Evolutionary conservation across 2,329 filamentous ascomycete genomes (phyloP), one percentile per base, ranked within the genome.

Genomic region (Penicillium sp.): DNA sequence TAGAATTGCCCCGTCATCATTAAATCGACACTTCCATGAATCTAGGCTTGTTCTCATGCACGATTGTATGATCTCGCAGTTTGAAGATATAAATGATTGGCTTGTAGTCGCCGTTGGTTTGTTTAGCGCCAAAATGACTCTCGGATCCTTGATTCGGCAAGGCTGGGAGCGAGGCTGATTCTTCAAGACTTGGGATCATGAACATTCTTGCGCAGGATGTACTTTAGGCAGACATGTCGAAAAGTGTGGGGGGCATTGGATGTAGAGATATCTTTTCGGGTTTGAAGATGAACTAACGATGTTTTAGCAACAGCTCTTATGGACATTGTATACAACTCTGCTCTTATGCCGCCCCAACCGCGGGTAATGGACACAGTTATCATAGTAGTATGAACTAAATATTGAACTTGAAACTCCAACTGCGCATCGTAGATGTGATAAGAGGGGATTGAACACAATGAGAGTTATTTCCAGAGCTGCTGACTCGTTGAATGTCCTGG

Each of bases 111-210:
- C 49, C 29, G 16, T 43, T 46, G 36, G 33, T 14, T 40, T 27
- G 18, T 41, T 29, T 50, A 50, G 34, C 30, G 42, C 37, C 46
- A 36, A 43, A 30, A 8, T 38, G 12, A 25, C 43, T 38, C 33
- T 25, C 8, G 3, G 40, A 29, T 7, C 19, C 36, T 25, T 60
- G 44, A 57, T 55, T 60, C 35, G 57, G 35, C 38, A 25, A 4
- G 11, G 27, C 13, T 25, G 10, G 48, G 45, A 42, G 48, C 42
- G 43, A 18, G 50, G 31, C 41, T 46, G 28, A 14, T 28, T 28
- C 45, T 35, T 33, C 30, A 13, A 5, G 19, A 22, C 3, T 7
- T 7, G 22, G 22, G 22, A 25, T 22, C 5, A 5, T 29, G 16
- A 14, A 28, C 30, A 35, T 34, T 31, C 27, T 22, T 42, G 33